Evolutionary conservation across 495 filamentous ascomycete genomes (phyloP), one percentile per base, ranked within the genome.

Genomic region (Paragyromitra xinjiangensis): DNA sequence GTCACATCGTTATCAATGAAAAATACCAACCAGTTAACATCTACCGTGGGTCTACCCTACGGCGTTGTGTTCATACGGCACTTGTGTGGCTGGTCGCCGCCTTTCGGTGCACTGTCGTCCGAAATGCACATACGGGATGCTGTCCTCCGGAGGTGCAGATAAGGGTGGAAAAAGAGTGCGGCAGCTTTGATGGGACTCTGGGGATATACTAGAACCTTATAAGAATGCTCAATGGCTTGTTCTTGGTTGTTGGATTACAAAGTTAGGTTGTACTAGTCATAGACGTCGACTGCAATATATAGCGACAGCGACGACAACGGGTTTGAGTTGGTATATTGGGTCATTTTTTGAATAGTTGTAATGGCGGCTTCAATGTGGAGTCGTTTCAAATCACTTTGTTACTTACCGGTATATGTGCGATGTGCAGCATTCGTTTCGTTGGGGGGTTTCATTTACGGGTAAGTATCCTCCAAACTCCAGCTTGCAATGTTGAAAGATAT

Each of bases 371-470:
- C 61, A 77, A n/a, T 40, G 34, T 44, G 61, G 68, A 51, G 40
- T 34, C 61, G 51, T 29, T 65, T 77, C 7, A 77, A 64, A 44
- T 53, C 24, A 19, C 45, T 62, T 56, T 42, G 37, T 16, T 55
- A 66, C 44, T 44, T 73, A 24, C 74, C 68, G 1, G 44, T 72
- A 24, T 79, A 79, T 79, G 67, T 78, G 29, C 67, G 59, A 24
- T 78, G 73, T 44, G 77, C 77, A 55, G 56, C 73, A 34, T 79
- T 79, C 39, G 67, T 76, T 37, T 77, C 72, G 0, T 24, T 79
- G 11, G 73, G 73, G 3, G 73, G 77, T n/a, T 79, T 79, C 7
- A 61, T 71, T 51, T 79, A 58, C 34, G 77, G 66, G 77, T 78
- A 26, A 42, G 48, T 70, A 42, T 42, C 34, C 59, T 58, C 40